Evolutionary conservation across 75 land plant genomes (phyloP).

Genomic region (Larix kaempferi): DNA sequence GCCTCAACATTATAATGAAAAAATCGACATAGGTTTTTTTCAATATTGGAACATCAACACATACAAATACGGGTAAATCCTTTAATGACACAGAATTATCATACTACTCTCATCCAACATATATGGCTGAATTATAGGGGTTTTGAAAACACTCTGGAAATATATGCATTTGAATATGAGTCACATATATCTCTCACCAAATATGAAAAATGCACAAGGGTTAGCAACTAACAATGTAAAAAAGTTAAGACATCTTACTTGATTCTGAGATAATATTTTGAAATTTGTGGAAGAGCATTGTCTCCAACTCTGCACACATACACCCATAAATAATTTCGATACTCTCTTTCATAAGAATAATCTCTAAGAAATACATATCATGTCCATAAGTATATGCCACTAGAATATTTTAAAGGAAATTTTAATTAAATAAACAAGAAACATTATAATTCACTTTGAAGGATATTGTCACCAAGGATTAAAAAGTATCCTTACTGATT

Average conservation of each 20-base stretch:
- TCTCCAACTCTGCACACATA: slow-evolving; percentile 45
- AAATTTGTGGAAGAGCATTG: slow-evolving; percentile 52
- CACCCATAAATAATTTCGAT: not conserved
- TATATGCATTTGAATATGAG: slow-evolving; percentile 1
- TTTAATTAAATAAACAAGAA: slow-evolving; percentile 3
- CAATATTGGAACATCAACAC: no score
- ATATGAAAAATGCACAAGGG: not conserved
- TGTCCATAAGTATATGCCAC: not conserved
- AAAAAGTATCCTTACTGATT: slow-evolving; percentile 51
- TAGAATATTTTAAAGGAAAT: not conserved
- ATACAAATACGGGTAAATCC: no score
- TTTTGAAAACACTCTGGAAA: not conserved
- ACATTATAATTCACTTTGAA: not conserved
- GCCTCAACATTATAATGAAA: no score
- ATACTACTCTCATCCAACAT: no score
- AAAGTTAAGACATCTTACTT: slow-evolving; percentile 40
- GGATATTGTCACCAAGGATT: not conserved
- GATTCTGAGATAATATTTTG: slow-evolving; percentile 55
- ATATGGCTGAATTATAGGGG: no score
- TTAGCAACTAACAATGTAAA: not conserved
- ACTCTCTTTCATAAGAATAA: not conserved
- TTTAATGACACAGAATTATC: no score
- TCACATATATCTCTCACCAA: not conserved
- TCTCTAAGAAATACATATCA: not conserved
- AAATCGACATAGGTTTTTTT: no score